Evolutionary conservation across 371 early-diverging fungal species (phyloP), one percentile per base, ranked within the genome.

Genomic region (Apophysomyces sp.): DNA sequence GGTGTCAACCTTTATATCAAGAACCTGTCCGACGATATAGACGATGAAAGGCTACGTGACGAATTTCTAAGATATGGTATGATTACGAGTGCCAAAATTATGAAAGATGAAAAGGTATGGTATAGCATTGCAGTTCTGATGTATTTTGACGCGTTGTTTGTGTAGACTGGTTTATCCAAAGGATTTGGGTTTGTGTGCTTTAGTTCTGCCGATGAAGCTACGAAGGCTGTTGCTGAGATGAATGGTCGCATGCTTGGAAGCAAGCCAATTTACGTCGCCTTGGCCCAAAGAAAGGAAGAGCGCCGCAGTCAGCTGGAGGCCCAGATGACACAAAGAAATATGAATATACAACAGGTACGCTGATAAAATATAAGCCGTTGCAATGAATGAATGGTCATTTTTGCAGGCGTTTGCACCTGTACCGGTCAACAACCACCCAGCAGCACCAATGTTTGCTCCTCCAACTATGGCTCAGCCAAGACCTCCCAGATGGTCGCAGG

Each of bases 1-100:
- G 96, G 96, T 54, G 95, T 93, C 72, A 98, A 98, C 86, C 80
- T 98, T 66, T 98, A 97, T 81, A 85, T 98, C 72, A 98, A 97
- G 85, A 97, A 98, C 85, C 81, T 99, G 65, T 94, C 95, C 61
- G 98, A 96, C 58, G 82, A 88, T 44, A 81, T 98, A 60, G 92
- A 93, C 64, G 99, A 99, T 70, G 97, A 96, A 64, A 80, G 81
- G 64, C 86, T 99, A 32, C 89, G 93, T 36, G 85, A 91, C 65
- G 94, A 92, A 79, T 99, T 99, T 76, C 74, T 91, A 13, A 86
- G 84, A 34, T 98, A 87, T 78, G 99, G 99, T 15, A 83, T 85
- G 34, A 98, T 99, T 71, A 96, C 97, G 69, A 94, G 95, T 54
- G 94, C 95, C 69, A 96, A 95, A 84, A 90, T 99, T 59, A 99